These are phyloP conservation scores for Ustilago vetiveriae DNA, from an alignment of 1,284 basidiomycete genomes.

Conservation along the genomic window DNA sequence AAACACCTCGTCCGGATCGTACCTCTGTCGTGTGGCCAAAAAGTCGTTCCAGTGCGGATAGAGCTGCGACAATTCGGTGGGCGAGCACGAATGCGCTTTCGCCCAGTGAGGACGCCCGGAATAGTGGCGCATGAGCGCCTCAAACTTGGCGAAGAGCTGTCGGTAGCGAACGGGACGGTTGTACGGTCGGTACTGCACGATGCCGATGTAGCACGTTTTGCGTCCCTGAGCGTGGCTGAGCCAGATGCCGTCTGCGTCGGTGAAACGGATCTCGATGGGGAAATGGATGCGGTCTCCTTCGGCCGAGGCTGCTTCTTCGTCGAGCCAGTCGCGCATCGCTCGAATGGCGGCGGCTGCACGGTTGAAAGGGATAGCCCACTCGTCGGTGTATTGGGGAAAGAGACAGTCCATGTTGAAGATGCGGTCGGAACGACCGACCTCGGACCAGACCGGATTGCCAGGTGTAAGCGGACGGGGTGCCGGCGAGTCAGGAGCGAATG, in stretches of 20 bases:
- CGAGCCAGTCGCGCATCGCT: constrained; percentile 80
- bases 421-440: constrained; percentile 55
- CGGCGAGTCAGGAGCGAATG: constrained; percentile 35
- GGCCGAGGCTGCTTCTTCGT: constrained; percentile 73
- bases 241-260: constrained; percentile 89
- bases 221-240: constrained; percentile 85
- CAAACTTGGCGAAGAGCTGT: constrained; percentile 81
- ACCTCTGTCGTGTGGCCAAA: constrained; percentile 74
- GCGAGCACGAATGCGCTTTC: constrained; percentile 83
- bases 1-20: constrained; percentile 84
- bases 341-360: constrained; percentile 73
- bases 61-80: constrained; percentile 74
- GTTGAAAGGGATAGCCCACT: constrained; percentile 87
- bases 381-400: constrained; percentile 69
- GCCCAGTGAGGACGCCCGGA: constrained; percentile 96
- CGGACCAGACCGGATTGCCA: constrained; percentile 32
- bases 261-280: constrained; percentile 91
- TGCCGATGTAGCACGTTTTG: constrained; percentile 91
- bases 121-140: constrained; percentile 77
- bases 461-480: constrained; percentile 32
- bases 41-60: constrained; percentile 90
- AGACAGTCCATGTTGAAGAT: constrained; percentile 67
- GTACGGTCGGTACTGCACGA: constrained; percentile 94
- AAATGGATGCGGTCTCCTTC: constrained; percentile 86
- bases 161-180: constrained; percentile 87